A percentile compares a stretch with the other conserved stretches of the same genome.
phyloP scores from a whole-genome alignment of 2,329 filamentous ascomycete genomes.

The Hortaea werneckii region DNA sequence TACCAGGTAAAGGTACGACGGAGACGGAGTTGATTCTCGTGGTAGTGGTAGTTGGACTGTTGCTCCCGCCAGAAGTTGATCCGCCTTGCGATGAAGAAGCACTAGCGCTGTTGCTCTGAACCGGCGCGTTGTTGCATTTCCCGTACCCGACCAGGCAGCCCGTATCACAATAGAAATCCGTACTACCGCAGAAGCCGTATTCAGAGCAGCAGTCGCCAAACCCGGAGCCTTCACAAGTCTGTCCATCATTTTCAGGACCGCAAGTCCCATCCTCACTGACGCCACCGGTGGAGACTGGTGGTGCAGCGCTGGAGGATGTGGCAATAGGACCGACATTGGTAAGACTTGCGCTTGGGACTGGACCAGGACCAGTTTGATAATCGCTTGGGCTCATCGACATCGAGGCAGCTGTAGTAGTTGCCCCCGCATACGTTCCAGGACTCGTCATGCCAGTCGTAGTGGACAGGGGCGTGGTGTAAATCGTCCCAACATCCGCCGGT shows the following conservation, averaged over 20 bases:
- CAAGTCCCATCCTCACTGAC: constrained; percentile 3
- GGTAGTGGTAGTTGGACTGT: neutral
- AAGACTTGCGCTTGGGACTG: neutral
- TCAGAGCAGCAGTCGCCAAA: constrained; percentile 9
- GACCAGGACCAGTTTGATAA: neutral
- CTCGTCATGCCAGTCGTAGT: neutral
- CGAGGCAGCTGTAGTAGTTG: neutral
- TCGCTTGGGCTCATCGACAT: neutral
- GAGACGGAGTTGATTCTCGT: neutral
- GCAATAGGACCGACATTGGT: neutral
- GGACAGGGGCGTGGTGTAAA: neutral
- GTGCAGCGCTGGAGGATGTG: neutral
- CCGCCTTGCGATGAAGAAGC: neutral
- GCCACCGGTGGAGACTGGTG: neutral
- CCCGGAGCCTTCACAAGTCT: constrained; percentile 3
- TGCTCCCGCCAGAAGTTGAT: neutral
- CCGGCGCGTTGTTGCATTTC: neutral
- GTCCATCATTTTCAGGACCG: constrained; percentile 2
- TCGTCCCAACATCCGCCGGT: neutral
- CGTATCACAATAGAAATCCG: constrained; percentile 1
- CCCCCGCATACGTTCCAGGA: neutral
- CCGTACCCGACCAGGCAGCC: constrained; percentile 7
- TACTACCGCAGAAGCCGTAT: constrained; percentile 9
- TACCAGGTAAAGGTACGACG: neutral
- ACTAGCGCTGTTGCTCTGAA: neutral